Base-by-base conservation (phyloP, 2,329 filamentous ascomycete genomes). In the Aspergillus ochraceoroseus region DNA sequence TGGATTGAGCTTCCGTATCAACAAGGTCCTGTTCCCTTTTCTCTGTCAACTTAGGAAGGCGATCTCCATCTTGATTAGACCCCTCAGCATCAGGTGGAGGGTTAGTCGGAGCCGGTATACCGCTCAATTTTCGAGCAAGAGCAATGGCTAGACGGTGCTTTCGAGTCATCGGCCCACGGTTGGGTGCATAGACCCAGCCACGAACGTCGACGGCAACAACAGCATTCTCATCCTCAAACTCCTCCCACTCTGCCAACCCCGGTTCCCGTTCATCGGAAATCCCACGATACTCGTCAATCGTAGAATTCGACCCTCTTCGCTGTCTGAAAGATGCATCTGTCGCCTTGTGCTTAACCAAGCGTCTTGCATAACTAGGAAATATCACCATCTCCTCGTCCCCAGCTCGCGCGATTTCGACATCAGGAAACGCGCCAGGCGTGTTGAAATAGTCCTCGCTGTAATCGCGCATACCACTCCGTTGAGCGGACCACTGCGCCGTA, bases 181-280 rank as follows among this genome's bases (percentile, higher is more conserved):
- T 86, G 12, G 90, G 90, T 26, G 81, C 80, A 63, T 95, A 98
- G 36, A 96, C 78, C 92, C 94, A 98, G 9, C 92, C 92, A 52
- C 90, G 77, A 15, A 98, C 87, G 61, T 98, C 90, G 4, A 96
- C 87, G 58, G 96, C 90, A 1, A 95, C 85, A 3, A 95, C 72
- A 0, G 89, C 87, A 61, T 84, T 85, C 55, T 88, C 82, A 44
- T 90, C 82, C 61, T 94, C 85, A 38, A 83, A 77, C 46, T 77
- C 77, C 42, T 89, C 80, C 85, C 86, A 94, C 56, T 90, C 80
- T 39, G 79, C 71, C 28, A 76, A 77, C 82, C 85, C 90, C 30
- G 80, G 76, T 48, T 87, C 80, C 30, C 71, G 74, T 20, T 76
- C 68, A 1, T 54, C 47, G 9, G 49, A 39, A 1, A 35, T 65